Evolutionary conservation across 2,329 filamentous ascomycete species (phyloP).

Genomic region (Neopestalotiopsis sp.): DNA sequence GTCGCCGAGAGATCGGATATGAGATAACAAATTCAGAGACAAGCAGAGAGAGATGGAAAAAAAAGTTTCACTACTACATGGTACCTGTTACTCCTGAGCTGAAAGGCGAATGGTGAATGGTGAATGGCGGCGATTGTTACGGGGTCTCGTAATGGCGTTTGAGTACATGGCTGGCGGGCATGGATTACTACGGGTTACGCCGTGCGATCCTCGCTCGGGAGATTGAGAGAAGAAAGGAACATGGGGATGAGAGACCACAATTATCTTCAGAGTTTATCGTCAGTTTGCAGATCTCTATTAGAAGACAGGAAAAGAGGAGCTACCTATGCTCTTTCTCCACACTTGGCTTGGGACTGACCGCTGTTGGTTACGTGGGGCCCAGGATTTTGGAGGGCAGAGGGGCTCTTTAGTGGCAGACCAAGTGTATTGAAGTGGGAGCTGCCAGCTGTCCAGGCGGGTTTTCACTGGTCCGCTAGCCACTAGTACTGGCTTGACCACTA

Average conservation of each 20-base stretch:
- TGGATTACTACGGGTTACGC: slow-evolving; percentile 5
- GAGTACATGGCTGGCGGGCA: neutral
- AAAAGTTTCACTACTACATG: neutral
- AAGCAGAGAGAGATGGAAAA: neutral
- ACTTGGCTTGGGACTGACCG: neutral
- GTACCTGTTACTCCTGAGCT: neutral
- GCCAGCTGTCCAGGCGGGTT: neutral
- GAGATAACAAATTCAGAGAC: neutral
- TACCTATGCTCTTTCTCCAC: neutral
- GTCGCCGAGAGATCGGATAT: neutral
- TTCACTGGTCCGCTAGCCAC: neutral
- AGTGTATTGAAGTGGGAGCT: neutral
- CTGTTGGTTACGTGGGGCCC: neutral
- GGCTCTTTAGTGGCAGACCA: neutral
- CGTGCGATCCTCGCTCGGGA: slow-evolving; percentile 11
- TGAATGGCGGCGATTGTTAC: neutral
- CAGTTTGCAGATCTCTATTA: slow-evolving; percentile 13
- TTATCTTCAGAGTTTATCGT: neutral
- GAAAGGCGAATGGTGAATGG: neutral
- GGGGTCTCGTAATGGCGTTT: neutral
- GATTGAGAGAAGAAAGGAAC: slow-evolving; percentile 4
- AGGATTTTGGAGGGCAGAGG: neutral
- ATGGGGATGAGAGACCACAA: neutral
- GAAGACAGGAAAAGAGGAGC: neutral
- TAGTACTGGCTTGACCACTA: neutral